Conservation (phyloP, 2,329 filamentous ascomycete species). For the Catunica adiposa region DNA sequence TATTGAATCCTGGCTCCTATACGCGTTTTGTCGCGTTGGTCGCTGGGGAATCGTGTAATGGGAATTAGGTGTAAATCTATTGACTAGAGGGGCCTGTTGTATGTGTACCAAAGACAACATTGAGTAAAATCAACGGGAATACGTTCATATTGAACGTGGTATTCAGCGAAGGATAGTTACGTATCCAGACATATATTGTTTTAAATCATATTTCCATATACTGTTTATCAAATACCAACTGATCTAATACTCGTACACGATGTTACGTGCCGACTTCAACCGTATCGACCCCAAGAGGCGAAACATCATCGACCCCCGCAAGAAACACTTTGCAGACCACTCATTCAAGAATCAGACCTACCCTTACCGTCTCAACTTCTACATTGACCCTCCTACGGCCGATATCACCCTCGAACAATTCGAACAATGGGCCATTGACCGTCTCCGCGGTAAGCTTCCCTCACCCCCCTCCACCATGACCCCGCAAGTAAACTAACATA, state of each 20-base stretch:
- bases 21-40: slow-evolving; percentile 1
- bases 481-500: neutral
- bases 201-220: too few species aligned
- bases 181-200: too few species aligned
- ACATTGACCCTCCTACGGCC: slow-evolving; percentile 68
- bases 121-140: too few species aligned
- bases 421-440: slow-evolving; percentile 95
- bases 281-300: slow-evolving; percentile 56
- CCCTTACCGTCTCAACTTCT: slow-evolving; percentile 80
- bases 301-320: slow-evolving; percentile 59
- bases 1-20: neutral
- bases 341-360: slow-evolving; percentile 66
- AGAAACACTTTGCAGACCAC: slow-evolving; percentile 69
- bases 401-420: slow-evolving; percentile 96
- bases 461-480: neutral
- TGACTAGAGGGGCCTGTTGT: slow-evolving; percentile 1
- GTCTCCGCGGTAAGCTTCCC: slow-evolving; percentile 50
- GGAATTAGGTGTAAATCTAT: slow-evolving; percentile 4
- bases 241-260: slow-evolving; percentile 18
- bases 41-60: neutral
- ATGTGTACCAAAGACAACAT: neutral
- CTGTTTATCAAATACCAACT: neutral
- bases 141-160: too few species aligned
- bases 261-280: slow-evolving; percentile 36
- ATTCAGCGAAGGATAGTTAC: too few species aligned